Percentiles rank a stretch among this genome's conserved stretches.
phyloP scores from a whole-genome alignment of 2,329 filamentous ascomycete genomes.

The Chaetomiaceae sp. region DNA sequence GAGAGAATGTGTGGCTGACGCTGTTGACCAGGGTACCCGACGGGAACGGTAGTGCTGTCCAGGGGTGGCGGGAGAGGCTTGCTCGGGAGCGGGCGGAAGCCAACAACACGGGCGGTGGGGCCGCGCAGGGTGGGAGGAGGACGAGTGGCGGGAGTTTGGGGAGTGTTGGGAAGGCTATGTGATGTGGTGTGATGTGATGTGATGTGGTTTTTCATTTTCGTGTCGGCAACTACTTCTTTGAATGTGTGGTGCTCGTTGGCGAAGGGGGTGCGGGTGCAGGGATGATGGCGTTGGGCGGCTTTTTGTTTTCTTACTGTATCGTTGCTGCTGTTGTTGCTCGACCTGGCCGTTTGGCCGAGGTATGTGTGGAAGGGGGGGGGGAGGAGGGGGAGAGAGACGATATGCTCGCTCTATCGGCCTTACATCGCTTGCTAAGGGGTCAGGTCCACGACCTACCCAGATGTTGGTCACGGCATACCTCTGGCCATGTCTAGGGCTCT shows the following conservation, averaged over 20 bases:
- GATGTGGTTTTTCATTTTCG: neutral
- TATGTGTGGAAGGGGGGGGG: no score
- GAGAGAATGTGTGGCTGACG: no score
- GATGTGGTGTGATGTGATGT: slow-evolving; percentile 4
- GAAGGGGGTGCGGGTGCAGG: neutral
- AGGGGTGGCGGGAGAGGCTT: slow-evolving; percentile 20
- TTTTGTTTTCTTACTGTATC: neutral
- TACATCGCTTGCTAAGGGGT: no score
- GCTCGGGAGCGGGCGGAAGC: slow-evolving; percentile 11
- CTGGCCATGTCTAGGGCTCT: no score
- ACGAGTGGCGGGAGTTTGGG: slow-evolving; percentile 24
- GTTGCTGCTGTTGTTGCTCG: neutral
- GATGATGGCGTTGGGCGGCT: neutral
- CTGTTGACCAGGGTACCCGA: no score
- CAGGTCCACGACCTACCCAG: neutral
- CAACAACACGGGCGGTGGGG: neutral
- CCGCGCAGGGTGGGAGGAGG: no score
- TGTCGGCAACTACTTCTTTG: no score
- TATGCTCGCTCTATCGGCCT: no score
- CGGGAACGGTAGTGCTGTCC: slow-evolving; percentile 22
- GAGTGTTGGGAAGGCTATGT: slow-evolving; percentile 35
- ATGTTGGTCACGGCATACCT: no score
- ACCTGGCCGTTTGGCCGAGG: neutral
- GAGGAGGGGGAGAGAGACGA: no score
- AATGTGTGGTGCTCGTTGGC: no score